Percentiles rank a stretch among this genome's conserved stretches.
Evolutionary conservation across 495 filamentous ascomycete genomes (phyloP).

Genomic region (Sphaerosporella brunnea): DNA sequence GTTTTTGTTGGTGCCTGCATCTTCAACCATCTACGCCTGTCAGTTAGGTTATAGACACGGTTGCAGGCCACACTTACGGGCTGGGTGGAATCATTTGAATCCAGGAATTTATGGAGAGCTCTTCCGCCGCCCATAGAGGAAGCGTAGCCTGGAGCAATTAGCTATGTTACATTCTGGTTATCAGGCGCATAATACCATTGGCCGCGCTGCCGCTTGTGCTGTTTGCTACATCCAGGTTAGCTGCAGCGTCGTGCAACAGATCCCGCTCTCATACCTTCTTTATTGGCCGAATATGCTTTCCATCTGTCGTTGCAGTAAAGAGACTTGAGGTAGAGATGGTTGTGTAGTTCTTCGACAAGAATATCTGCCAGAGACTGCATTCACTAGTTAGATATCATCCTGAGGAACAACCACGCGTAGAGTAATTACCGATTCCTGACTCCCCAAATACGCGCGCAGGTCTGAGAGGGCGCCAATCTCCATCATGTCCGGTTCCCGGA

Average conservation of each 20-base stretch:
- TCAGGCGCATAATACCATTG: too few species aligned
- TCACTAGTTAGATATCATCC: not conserved
- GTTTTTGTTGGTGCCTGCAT: slow-evolving; percentile 56
- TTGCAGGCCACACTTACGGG: slow-evolving; percentile 23
- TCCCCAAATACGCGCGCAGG: slow-evolving; percentile 68
- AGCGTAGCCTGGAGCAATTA: too few species aligned
- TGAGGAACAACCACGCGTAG: not conserved
- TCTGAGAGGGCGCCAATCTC: slow-evolving; percentile 79
- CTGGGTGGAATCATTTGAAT: slow-evolving; percentile 52
- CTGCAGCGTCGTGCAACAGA: not conserved
- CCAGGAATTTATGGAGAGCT: slow-evolving; percentile 61
- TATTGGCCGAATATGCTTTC: slow-evolving; percentile 43
- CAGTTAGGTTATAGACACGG: not conserved
- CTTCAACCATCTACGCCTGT: slow-evolving; percentile 48
- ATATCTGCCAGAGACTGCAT: slow-evolving; percentile 66
- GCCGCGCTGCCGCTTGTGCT: too few species aligned
- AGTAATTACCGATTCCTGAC: slow-evolving; percentile 53
- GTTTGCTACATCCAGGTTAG: slow-evolving; percentile 1
- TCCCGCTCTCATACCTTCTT: slow-evolving; percentile 18
- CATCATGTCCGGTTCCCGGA: slow-evolving; percentile 76
- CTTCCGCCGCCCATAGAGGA: slow-evolving; percentile 18
- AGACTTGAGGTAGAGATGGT: slow-evolving; percentile 91
- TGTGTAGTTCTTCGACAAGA: slow-evolving; percentile 86
- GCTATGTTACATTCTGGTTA: too few species aligned
- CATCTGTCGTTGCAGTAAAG: slow-evolving; percentile 90